Conservation (phyloP, 2,329 filamentous ascomycete genomes). For the Cadophora sp. region DNA sequence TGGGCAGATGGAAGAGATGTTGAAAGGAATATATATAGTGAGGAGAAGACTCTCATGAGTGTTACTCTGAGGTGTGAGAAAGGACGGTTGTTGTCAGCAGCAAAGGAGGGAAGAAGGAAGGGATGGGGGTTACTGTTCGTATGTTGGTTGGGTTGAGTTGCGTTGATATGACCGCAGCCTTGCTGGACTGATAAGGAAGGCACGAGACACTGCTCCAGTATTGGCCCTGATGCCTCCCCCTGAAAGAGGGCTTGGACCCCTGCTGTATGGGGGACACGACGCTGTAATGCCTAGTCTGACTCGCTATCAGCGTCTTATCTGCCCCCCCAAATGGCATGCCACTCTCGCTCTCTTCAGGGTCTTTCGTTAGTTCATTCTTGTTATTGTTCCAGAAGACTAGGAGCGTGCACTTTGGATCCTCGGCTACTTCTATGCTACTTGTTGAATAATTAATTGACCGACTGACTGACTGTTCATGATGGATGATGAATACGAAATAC, state of each 20-base stretch:
- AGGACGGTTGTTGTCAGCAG: conserved; percentile 7
- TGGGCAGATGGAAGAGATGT: not conserved
- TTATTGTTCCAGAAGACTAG: conserved; percentile 4
- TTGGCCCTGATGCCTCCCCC: not conserved
- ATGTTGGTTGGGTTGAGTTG: not conserved
- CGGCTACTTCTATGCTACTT: not conserved
- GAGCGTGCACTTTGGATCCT: not conserved
- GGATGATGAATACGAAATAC: not conserved
- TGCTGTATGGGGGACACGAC: not conserved
- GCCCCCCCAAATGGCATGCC: not conserved
- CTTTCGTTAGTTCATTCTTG: not conserved
- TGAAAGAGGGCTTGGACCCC: not conserved
- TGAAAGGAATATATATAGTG: not conserved
- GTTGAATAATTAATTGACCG: not conserved
- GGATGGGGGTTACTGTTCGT: not conserved
- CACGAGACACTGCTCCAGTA: conserved; percentile 1
- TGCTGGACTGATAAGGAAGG: conserved; percentile 10
- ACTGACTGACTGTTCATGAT: not conserved
- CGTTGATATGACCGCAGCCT: conserved; percentile 1
- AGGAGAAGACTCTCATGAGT: not conserved
- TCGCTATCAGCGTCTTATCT: not conserved
- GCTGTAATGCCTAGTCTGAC: not conserved
- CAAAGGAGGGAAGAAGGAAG: not conserved
- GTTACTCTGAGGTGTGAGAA: not conserved
- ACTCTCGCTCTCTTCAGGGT: not conserved